These are phyloP conservation scores for Podospora fimiseda DNA, from an alignment of 495 filamentous ascomycete species.

Conservation along the genomic window DNA sequence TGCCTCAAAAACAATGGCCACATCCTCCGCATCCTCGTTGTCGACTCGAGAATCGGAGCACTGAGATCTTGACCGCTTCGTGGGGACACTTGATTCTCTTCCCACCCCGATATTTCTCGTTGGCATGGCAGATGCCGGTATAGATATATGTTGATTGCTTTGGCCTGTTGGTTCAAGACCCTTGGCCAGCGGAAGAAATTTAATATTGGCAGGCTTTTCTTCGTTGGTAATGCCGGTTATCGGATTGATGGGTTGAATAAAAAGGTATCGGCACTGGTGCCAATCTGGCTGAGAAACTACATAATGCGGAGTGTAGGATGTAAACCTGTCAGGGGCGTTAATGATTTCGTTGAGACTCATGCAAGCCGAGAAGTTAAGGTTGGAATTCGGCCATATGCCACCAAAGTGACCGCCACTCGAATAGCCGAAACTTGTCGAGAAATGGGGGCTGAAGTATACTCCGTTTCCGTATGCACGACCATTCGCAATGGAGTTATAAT, in stretches of 20 bases:
- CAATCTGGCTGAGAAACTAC: slow-evolving; percentile 76
- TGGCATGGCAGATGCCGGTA: slow-evolving; percentile 28
- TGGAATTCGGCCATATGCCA: slow-evolving; percentile 58
- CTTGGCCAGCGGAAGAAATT: not conserved
- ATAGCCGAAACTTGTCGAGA: slow-evolving; percentile 54
- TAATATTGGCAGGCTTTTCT: not conserved
- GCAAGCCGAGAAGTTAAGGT: slow-evolving; percentile 49
- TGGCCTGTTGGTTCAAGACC: slow-evolving; percentile 9
- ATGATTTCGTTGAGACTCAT: slow-evolving; percentile 87
- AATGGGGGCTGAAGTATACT: slow-evolving; percentile 66
- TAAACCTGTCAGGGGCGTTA: slow-evolving; percentile 61
- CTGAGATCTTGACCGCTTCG: slow-evolving; percentile 6
- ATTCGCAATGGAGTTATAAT: slow-evolving; percentile 55
- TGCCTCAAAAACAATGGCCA: slow-evolving; percentile 35
- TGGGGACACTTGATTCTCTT: not conserved
- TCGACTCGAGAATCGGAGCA: slow-evolving; percentile 37
- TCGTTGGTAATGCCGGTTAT: slow-evolving; percentile 9
- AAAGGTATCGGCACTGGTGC: slow-evolving; percentile 88
- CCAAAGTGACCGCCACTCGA: slow-evolving; percentile 5
- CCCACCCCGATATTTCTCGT: slow-evolving; percentile 6
- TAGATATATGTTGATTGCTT: not conserved
- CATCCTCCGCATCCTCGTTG: slow-evolving; percentile 48
- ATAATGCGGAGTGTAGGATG: slow-evolving; percentile 49
- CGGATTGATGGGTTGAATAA: slow-evolving; percentile 47
- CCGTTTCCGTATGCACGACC: slow-evolving; percentile 76